phyloP scores from a whole-genome alignment of 305 asterid species.

The Fraxinus velutina region DNA sequence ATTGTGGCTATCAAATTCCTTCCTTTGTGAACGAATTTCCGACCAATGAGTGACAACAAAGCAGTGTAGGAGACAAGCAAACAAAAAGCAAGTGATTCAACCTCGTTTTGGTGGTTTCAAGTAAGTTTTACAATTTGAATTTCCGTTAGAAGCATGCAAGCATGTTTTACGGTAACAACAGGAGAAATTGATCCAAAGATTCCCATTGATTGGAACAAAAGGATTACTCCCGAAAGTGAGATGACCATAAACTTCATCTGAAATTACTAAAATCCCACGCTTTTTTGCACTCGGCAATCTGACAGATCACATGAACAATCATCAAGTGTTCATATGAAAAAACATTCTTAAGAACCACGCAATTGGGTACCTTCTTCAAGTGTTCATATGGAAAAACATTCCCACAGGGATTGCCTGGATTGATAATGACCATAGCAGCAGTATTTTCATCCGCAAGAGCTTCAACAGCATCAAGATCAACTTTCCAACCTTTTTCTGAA shows the following conservation, averaged over 20 bases:
- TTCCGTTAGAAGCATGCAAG: no score
- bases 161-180: conserved; percentile 37
- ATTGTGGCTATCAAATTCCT: no score
- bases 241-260: conserved; percentile 84
- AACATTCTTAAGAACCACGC: neutral
- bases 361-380: conserved; percentile 51
- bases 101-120: no score
- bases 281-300: conserved; percentile 81
- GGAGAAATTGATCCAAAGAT: conserved; percentile 75
- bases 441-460: conserved; percentile 65
- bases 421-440: conserved; percentile 66
- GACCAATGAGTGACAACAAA: no score
- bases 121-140: no score
- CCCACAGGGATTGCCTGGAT: conserved; percentile 88
- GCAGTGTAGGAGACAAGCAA: no score
- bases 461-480: conserved; percentile 55
- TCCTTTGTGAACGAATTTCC: no score
- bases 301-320: neutral
- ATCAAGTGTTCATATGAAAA: neutral
- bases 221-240: conserved; percentile 70
- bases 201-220: conserved; percentile 78
- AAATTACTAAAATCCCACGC: conserved; percentile 75
- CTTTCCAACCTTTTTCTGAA: conserved; percentile 67
- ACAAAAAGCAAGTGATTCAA: no score
- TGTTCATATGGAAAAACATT: conserved; percentile 61